These are phyloP conservation scores for Candida coleopterorum DNA, from an alignment of 805 yeast genomes.

Conservation along the genomic window DNA sequence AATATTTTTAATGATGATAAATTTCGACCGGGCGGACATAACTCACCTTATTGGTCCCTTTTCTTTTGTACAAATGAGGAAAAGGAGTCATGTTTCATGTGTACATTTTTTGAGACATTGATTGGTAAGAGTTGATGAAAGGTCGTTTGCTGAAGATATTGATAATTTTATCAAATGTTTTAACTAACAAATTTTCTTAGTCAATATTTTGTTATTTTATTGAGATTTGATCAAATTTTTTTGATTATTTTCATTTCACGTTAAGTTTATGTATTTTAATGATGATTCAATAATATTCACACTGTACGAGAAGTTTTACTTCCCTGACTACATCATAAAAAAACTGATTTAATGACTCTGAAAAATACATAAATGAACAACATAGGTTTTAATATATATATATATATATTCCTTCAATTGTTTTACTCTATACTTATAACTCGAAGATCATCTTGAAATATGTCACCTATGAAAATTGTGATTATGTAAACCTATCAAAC, in stretches of 20 bases:
- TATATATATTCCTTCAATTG: too few relatives aligned
- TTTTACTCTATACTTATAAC: too few relatives aligned
- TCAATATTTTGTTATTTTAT: slow-evolving; percentile 1
- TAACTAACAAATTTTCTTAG: neutral
- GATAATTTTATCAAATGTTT: neutral
- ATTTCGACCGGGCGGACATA: slow-evolving; percentile 53
- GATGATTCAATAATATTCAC: slow-evolving; percentile 45
- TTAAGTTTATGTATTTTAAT: slow-evolving; percentile 19
- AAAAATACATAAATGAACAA: slow-evolving; percentile 10
- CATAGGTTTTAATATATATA: too few relatives aligned
- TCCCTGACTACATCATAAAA: slow-evolving; percentile 34
- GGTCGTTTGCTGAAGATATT: slow-evolving; percentile 35
- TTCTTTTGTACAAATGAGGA: slow-evolving; percentile 34
- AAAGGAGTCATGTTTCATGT: slow-evolving; percentile 43
- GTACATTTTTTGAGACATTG: slow-evolving; percentile 42
- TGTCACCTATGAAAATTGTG: too few relatives aligned
- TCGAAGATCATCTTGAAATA: too few relatives aligned
- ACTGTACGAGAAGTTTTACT: slow-evolving; percentile 39
- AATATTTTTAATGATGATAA: slow-evolving; percentile 33
- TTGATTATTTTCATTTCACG: slow-evolving; percentile 4
- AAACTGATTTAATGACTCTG: slow-evolving; percentile 49
- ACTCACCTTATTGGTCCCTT: slow-evolving; percentile 29
- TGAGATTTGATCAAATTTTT: slow-evolving; percentile 3
- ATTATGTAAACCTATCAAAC: too few relatives aligned
- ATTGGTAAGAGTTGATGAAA: slow-evolving; percentile 39